Evolutionary conservation across 768 basidiomycete genomes (phyloP), one percentile per base, ranked within the genome.

Genomic region (Holtermanniella nyarrowii): DNA sequence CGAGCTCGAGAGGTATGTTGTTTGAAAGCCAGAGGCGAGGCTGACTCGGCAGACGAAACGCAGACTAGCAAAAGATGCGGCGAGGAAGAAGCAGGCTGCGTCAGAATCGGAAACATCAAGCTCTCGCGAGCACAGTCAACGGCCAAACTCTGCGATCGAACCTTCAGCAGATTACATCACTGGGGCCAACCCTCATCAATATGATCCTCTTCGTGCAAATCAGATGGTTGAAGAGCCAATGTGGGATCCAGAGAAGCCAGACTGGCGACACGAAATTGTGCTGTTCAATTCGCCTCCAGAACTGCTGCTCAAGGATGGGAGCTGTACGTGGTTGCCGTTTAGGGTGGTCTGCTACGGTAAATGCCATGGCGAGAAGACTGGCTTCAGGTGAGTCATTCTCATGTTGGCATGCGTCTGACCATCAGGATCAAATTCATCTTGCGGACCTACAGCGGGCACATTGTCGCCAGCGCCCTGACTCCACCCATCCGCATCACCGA

Each of bases 401-500:
- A 24, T 43, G 24, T 10, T 18, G 42, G 22, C 21, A 25, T 24
- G 7, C 25, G 50, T 52, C 56, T 37, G 56, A 20, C 2, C 26
- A 13, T 5, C 57, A 83, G 85, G 66, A 82, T 97, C 53, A 83
- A 85, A 59, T 85, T 96, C 69, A 81, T 82, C 18, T 79, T 99
- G 77, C 79, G 82, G 67, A 87, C 95, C 61, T 75, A 82, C 60
- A 75, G 74, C 22, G 91, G 90, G 2, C 79, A 84, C 20, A 72
- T 88, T 44, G 81, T 97, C 48, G 91, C 87, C 13, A 77, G 79
- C 5, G 89, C 88, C 3, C 78, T 76, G 49, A 86, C 89, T 1
- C 80, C 82, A 25, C 88, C 93, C 3, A 90, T 99, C 60, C 91
- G 97, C 83, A 97, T 97, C 59, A 99, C 93, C 1, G 95, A 99